Percentiles rank a stretch among this genome's conserved stretches.
phyloP scores from a whole-genome alignment of 257 asterid genomes.

The Datura wrightii region DNA sequence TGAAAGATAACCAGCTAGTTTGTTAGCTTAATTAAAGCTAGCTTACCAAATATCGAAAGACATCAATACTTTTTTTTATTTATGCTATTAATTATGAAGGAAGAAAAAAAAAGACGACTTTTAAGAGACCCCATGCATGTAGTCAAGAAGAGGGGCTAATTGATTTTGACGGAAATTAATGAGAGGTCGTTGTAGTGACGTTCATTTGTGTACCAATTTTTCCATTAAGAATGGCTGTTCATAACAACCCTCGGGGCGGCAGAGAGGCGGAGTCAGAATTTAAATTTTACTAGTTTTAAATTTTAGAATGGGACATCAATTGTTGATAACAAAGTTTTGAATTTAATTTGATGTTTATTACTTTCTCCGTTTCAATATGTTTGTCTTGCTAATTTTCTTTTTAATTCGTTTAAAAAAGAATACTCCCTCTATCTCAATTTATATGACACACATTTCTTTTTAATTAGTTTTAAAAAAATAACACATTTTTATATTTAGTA shows the following conservation, averaged over 20 bases:
- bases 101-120: not conserved
- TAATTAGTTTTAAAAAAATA: no score
- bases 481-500: no score
- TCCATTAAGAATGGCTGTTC: conserved; percentile 31
- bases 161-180: conserved; percentile 22
- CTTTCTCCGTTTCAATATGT: no score
- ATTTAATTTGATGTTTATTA: no score
- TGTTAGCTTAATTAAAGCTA: not conserved
- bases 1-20: not conserved
- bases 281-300: no score
- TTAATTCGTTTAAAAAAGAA: no score
- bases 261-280: no score
- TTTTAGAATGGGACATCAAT: no score
- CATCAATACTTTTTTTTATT: not conserved
- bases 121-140: conserved; percentile 15
- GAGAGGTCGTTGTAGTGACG: conserved; percentile 4
- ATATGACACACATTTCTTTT: no score
- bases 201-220: not conserved
- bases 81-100: not conserved
- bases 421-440: no score
- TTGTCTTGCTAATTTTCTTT: no score
- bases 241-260: not conserved
- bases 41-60: not conserved
- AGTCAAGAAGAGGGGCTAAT: conserved; percentile 32
- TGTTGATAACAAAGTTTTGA: no score